Evolutionary conservation across 176 grass and related monocot species (phyloP), one percentile per base, ranked within the genome.

Genomic region (Musa schizocarpa): DNA sequence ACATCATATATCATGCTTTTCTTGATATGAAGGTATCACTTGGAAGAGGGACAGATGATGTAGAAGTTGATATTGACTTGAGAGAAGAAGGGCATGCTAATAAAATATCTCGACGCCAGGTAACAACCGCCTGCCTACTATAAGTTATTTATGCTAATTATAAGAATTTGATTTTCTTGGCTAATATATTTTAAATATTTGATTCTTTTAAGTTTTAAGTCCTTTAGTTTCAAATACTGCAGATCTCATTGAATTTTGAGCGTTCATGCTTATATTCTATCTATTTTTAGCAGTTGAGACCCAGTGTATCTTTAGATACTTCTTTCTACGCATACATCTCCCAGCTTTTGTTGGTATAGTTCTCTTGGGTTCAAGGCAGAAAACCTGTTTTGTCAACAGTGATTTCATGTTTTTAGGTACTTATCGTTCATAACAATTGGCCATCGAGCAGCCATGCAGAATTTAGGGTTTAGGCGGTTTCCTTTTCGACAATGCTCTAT

Each of bases 31-130:
- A 99, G 95, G 95, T 99, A 63, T 82, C 76, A 85, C 88, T 99
- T 79, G 95, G 95, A 89, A 91, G 95, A 82, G 90, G 88, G 62
- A 92, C 95, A 52, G 88, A 89, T 84, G 90, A 99, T 49, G 22
- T 89, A 51, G 91, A 99, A 79, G 95, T 99, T 84, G 95, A 99
- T 81, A 89, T 99, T 81, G 86, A 99, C 78, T 94, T 99, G 85
- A 88, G 84, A 84, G 91, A 89, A 86, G 95, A 99, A 87, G 95
- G 95, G 21, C 86, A 54, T 70, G 90, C 85, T 62, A 99, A 99
- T 73, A 99, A 94, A 84, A 89, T 94, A 82, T 99, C 95, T 11
- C 86, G 90, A 16, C 84, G 82, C 74, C 95, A 99, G 88, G 95
- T 99, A 82, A 50, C 53, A 69, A 43, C 22, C 16, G 21, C 69